A percentile compares a stretch with the other conserved stretches of the same genome.
These are phyloP conservation scores for Erodium texanum DNA, from an alignment of 441 rosid genomes.

Conservation along the genomic window DNA sequence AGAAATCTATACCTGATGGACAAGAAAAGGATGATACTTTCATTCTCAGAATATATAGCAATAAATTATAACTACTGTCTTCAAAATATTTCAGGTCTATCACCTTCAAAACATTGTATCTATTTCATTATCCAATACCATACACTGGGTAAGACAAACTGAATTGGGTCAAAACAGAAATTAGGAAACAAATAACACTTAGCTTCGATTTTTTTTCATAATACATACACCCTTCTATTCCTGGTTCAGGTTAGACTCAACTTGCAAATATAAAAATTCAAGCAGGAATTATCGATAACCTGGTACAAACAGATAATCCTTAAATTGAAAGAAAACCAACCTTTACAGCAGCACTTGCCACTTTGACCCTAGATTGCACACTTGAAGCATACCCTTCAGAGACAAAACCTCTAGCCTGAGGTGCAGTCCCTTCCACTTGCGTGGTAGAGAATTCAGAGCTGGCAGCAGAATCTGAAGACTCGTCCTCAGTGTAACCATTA, in stretches of 20 bases:
- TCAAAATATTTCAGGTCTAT: too few relatives aligned
- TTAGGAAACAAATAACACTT: too few relatives aligned
- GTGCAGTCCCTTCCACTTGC: constrained; percentile 37
- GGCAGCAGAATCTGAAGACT: constrained; percentile 67
- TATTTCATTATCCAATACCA: too few relatives aligned
- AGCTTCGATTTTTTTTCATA: too few relatives aligned
- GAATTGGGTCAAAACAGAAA: too few relatives aligned
- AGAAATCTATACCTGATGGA: too few relatives aligned
- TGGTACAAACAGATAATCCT: background rate
- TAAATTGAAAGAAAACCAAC: constrained; percentile 26
- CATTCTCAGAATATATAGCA: too few relatives aligned
- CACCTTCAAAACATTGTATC: too few relatives aligned
- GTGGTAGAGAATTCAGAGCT: constrained; percentile 80
- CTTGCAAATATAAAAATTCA: background rate
- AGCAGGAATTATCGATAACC: background rate
- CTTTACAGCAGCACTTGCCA: constrained; percentile 32
- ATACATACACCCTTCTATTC: constrained; percentile 2
- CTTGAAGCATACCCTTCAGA: constrained; percentile 56
- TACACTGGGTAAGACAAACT: too few relatives aligned
- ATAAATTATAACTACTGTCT: too few relatives aligned
- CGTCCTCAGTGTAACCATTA: constrained; percentile 47
- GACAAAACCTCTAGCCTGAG: constrained; percentile 26
- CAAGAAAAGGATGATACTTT: too few relatives aligned
- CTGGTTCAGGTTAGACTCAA: background rate
- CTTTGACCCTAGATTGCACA: constrained; percentile 34